Evolutionary conservation across 75 land plant genomes (phyloP), one percentile per base, ranked within the genome.

Genomic region (Sequoia sempervirens): DNA sequence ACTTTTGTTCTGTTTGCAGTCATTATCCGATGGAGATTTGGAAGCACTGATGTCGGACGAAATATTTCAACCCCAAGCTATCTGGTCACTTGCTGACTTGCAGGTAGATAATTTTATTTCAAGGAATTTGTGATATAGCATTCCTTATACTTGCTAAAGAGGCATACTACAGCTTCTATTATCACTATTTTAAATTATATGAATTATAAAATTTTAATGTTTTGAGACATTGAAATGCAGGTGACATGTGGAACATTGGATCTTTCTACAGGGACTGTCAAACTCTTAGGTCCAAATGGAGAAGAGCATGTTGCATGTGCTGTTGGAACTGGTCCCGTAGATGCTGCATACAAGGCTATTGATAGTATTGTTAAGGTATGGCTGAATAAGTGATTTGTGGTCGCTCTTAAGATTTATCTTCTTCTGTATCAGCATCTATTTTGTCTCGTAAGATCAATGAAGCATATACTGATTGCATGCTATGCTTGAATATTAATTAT

Each of bases 281-380:
- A 97, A 83, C 88, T 97, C 32, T 66, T 86, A 61, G 90, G 88
- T 89, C 91, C 92, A 76, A 91, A 97, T 89, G 92, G 95, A 20
- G 79, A 76, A 28, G 90, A 91, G 83, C 92, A 92, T 85, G 83
- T 97, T 80, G 95, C 91, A 8, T 91, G 93, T 84, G 86, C 95
- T 68, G 85, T 93, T 40, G 99, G 99, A 84, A 96, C 99, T 32
- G 99, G 99, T 5, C 99, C 99, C 34, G 98, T 97, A 12, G 98
- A 97, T 87, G 96, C 99, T 66, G 96, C 99, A 45, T 96, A 96
- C 86, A 97, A 97, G 85, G 99, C 99, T 38, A 87, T 97, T 84
- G 98, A 97, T 90, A 84, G 90, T 53, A 91, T 96, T 81, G 92
- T 94, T 43, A 83, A 94, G 97, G 97, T 95, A 37, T 30, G 72